phyloP scores from a whole-genome alignment of 208 protist species.

The Wallacemonas sp. region DNA sequence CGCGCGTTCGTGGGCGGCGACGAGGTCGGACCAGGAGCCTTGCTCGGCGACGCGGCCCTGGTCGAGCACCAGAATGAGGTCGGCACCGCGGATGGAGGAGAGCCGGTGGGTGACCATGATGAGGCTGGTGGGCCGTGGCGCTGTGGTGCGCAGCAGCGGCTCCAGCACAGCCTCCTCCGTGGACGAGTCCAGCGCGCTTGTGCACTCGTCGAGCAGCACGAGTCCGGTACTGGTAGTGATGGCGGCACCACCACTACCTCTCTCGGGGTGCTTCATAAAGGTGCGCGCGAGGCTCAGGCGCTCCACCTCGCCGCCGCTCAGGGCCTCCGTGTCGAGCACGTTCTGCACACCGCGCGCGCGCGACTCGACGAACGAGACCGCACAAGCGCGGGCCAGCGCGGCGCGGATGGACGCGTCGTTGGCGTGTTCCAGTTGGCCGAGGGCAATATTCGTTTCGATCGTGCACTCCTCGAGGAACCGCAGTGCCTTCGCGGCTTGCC shows the following conservation, averaged over 20 bases:
- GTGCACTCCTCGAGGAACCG: slow-evolving; percentile 53
- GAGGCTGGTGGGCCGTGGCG: slow-evolving; percentile 12
- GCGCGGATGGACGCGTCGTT: slow-evolving; percentile 19
- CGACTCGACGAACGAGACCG: slow-evolving; percentile 33
- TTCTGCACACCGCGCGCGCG: slow-evolving; percentile 38
- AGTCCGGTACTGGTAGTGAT: no score
- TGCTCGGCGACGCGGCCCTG: slow-evolving; percentile 53
- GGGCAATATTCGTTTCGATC: slow-evolving; percentile 63
- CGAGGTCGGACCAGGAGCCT: slow-evolving; percentile 58
- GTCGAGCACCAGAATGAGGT: slow-evolving; percentile 65
- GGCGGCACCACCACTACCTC: no score
- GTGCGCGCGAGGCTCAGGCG: slow-evolving; percentile 63
- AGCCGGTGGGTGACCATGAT: slow-evolving; percentile 74
- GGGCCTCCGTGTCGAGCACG: slow-evolving; percentile 27
- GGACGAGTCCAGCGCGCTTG: slow-evolving; percentile 62
- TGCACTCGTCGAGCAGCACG: slow-evolving; percentile 68
- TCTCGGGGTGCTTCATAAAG: slow-evolving; percentile 27
- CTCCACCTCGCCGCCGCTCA: slow-evolving; percentile 75
- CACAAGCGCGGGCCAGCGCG: slow-evolving; percentile 33
- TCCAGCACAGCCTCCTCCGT: slow-evolving; percentile 38
- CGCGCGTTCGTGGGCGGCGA: background rate
- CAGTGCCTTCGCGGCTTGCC: slow-evolving; percentile 47
- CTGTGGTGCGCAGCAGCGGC: background rate
- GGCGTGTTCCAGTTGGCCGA: slow-evolving; percentile 45
- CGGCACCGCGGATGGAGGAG: slow-evolving; percentile 41